Evolutionary conservation across 345 rosid genomes (phyloP), one percentile per base, ranked within the genome.

Genomic region (Aurinia saxatilis): DNA sequence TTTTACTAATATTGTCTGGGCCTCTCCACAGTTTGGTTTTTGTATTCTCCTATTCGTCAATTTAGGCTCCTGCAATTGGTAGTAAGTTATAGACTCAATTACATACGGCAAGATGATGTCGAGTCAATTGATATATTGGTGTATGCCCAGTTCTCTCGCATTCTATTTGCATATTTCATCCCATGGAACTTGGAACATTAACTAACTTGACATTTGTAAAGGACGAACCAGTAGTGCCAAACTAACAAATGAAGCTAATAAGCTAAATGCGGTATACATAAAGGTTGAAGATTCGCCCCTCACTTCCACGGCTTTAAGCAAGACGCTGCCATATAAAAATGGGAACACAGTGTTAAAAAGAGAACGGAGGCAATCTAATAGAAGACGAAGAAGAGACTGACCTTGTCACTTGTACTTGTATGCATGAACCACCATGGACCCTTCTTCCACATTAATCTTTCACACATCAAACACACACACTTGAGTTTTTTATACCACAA

Each of bases 371-470:
- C 19, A 19, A 46, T 45, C 10, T 1, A 15, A 5, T n/a, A 38
- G 11, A 29, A 17, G n/a, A 59, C 3, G 7, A 17, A 4, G 14
- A 41, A 18, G 33, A 44, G 34, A n/a, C 8, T 19, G 4, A 70
- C 74, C 70, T 70, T 63, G 23, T 15, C 13, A 50, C 67, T 69
- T 33, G 27, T 60, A 50, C 67, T 69, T 33, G 27, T 60, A 68
- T 89, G 96, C 80, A 92, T 51, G 84, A 89, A 89, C 97, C 97
- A 87, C 97, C 98, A 92, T 23, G 98, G 97, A 54, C 98, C 98
- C 16, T 77, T 72, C 76, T 64, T 85, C 29, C 84, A 81, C 57
- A 70, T 65, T 59, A 87, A 66, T 70, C 97, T 92, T 76, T 3
- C 33, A 67, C 31, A 39, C 69, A 48, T 63, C 51, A 44, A 33